Base-by-base conservation (phyloP, 2,329 filamentous ascomycete species). In the Dryadomyces quercivorus region DNA sequence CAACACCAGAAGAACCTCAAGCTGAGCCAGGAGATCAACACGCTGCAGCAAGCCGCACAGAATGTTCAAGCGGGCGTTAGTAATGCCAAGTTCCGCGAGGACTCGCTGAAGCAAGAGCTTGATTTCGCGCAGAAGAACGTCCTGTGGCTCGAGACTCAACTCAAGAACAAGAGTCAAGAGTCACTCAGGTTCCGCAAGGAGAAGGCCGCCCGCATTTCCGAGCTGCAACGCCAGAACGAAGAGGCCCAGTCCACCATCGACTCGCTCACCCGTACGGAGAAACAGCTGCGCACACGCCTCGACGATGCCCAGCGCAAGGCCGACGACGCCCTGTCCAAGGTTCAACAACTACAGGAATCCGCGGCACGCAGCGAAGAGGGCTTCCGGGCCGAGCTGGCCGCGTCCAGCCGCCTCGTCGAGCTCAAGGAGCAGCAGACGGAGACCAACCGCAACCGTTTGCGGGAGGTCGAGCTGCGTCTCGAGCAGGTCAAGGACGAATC, bases 121-220 rank as follows among this genome's bases (percentile, higher is more conserved):
- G 89, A 95, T 45, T 76, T 94, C 55, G 82, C 92, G 18, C 90
- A 89, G 66, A 86, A 86, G 63, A 95, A 90, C 71, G 88, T 88
- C 60, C 92, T 97, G 62, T 98, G 90, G 87, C 85, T 93, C 55
- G 89, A 96, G 64, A 83, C 78, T 45, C 93, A 98, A 68, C 78
- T 97, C 21, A 92, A 95, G 72, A 91, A 88, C 0, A 95, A 95
- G 71, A 85, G 81, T 58, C 81, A 84, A 9, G 93, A 98, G 66
- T 83, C 89, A 50, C 80, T 92, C 60, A 95, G 91, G 64, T 92
- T 87, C 69, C 83, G 93, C 59, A 97, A 95, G 66, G 93, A 98
- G 66, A 97, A 96, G 75, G 88, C 88, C 59, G 85, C 89, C 1
- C 86, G 88, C 43, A 88, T 97, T 61, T 81, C 90, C 9, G 88